phyloP scores from a whole-genome alignment of 2,329 filamentous ascomycete genomes.

The Cercospora sp. region DNA sequence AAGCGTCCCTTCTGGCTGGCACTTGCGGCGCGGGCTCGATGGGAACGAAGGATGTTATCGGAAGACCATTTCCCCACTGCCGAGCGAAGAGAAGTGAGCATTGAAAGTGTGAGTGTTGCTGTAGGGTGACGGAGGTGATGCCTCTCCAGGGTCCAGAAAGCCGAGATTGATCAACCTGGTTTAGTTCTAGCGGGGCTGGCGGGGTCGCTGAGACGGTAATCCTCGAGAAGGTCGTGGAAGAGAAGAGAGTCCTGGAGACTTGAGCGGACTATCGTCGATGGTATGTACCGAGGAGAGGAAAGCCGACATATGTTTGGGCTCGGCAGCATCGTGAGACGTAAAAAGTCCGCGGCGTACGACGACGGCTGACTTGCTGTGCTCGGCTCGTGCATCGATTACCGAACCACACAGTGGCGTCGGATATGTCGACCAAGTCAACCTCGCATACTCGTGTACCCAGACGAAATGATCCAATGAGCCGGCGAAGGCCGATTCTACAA shows the following conservation, averaged over 20 bases:
- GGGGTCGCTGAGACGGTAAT: background rate
- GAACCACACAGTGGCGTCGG: background rate
- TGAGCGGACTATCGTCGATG: background rate
- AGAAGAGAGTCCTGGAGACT: background rate
- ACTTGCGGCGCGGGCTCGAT: constrained; percentile 3
- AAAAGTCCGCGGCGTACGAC: background rate
- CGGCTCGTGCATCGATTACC: constrained; percentile 8
- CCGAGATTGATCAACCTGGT: constrained; percentile 7
- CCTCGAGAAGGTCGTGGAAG: background rate
- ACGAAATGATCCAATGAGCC: background rate
- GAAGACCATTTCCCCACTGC: constrained; percentile 9
- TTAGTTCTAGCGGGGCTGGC: constrained; percentile 3
- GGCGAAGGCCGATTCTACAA: background rate
- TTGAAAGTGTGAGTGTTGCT: background rate
- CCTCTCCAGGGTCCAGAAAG: constrained; percentile 7
- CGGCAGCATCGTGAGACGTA: background rate
- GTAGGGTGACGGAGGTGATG: background rate
- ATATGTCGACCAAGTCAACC: background rate
- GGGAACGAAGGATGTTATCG: constrained; percentile 9
- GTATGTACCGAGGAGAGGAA: background rate
- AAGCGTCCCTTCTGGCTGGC: background rate
- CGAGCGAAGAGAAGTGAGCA: constrained; percentile 4
- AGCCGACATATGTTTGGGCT: background rate
- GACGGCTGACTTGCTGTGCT: constrained; percentile 5
- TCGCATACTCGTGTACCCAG: background rate